Evolutionary conservation across 2,329 filamentous ascomycete genomes (phyloP), one percentile per base, ranked within the genome.

Genomic region (Rhynchosporium graminicola): DNA sequence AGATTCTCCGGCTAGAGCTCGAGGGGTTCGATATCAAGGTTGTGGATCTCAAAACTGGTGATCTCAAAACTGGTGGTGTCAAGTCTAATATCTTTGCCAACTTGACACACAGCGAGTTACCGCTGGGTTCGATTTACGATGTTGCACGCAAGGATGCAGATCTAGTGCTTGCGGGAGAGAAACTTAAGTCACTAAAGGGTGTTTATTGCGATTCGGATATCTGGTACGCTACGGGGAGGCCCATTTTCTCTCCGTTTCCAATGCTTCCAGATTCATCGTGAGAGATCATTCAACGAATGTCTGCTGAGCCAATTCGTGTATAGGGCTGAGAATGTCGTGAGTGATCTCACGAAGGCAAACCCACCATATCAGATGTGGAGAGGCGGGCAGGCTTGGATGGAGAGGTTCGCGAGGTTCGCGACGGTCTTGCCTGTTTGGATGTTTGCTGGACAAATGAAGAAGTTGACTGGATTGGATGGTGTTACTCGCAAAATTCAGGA

Each of bases 1-100:
- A 70, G n/a, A 58, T 50, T 5, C 52, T 66, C 20, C 60, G 67
- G 1, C 45, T 68, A 8, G 68, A 71, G 47, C 40, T 71, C 15
- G 54, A 57, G 20, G 62, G 65, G 0, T 69, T 71, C 46, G 59
- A 62, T 20, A 62, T 71, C 46, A 65, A 13, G n/a, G 68, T 71
- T 38, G 56, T 71, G 13, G 63, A 67, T 46, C 38, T 71, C 7
- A 67, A 66, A 42, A 70, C 67, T 7, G 68, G 65, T 6, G 47
- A 67, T 46, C 38, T 71, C 7, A 67, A 66, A 42, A 70, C 67
- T 7, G 68, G 65, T 6, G 47, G 40, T 20, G 54, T 13, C 57
- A 67, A 10, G 50, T 60, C 59, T 12, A 64, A 67, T n/a, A 40
- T 58, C 9, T 29, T 63, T 36, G 31, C 29, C 4, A 56, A 62